Conservation (phyloP, 1,284 basidiomycete species). For the Marasmius fiardii region DNA sequence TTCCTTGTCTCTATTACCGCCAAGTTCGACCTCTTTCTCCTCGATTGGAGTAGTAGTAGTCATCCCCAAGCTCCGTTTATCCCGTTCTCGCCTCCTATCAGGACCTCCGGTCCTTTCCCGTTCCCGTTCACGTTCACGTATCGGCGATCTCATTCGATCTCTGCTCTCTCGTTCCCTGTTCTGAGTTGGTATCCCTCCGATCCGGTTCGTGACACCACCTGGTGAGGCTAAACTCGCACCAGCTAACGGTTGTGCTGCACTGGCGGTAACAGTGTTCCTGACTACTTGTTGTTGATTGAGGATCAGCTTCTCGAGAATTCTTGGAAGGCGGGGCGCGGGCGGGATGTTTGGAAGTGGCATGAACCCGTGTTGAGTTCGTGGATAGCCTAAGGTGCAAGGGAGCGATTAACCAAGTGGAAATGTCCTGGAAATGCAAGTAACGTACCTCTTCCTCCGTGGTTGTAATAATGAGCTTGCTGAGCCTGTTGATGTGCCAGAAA, state of each 20-base stretch:
- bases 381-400: neutral
- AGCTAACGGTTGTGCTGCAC: conserved; percentile 9
- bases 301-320: conserved; percentile 93
- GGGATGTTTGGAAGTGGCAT: conserved; percentile 73
- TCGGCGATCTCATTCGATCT: neutral
- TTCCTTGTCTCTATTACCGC: conserved; percentile 22
- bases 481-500: conserved; percentile 44
- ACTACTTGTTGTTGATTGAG: conserved; percentile 60
- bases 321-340: conserved; percentile 81
- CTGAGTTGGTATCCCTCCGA: neutral
- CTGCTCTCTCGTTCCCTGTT: conserved; percentile 6
- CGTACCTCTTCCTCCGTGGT: conserved; percentile 11
- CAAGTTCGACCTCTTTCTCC: conserved; percentile 3
- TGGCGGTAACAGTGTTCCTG: neutral
- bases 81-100: conserved; percentile 10
- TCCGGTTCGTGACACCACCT: neutral
- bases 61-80: conserved; percentile 9
- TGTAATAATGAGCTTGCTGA: conserved; percentile 24
- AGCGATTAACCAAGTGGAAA: neutral
- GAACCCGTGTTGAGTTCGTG: conserved; percentile 30
- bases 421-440: neutral
- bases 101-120: neutral
- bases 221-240: conserved; percentile 5
- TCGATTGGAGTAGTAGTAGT: conserved; percentile 11
- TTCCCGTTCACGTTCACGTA: conserved; percentile 12